phyloP scores from a whole-genome alignment of 257 asterid genomes.

The Solanum lycopersicoides region DNA sequence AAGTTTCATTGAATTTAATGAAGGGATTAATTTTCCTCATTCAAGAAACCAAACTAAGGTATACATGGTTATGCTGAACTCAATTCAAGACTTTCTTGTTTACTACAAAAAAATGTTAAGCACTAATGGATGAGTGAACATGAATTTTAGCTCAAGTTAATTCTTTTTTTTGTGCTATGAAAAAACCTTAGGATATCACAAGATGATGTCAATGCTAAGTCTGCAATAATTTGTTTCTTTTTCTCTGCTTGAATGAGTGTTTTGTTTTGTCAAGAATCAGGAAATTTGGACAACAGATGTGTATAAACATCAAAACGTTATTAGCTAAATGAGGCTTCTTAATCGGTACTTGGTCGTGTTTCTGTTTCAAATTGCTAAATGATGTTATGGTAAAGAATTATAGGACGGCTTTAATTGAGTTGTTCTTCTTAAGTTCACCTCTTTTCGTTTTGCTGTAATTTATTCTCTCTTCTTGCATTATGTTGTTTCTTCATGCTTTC shows the following conservation, averaged over 20 bases:
- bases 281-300: neutral
- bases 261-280: neutral
- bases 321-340: neutral
- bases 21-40: neutral
- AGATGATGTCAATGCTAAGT: too few relatives aligned
- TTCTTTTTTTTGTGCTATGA: neutral
- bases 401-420: neutral
- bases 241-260: too few relatives aligned
- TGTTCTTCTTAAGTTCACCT: neutral
- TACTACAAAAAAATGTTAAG: neutral
- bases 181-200: too few relatives aligned
- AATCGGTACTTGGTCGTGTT: neutral
- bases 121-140: neutral
- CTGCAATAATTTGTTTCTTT: too few relatives aligned
- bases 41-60: neutral
- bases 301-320: neutral
- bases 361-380: neutral
- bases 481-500: neutral
- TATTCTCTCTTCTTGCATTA: neutral
- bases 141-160: neutral
- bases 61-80: neutral
- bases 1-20: neutral
- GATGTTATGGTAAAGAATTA: neutral
- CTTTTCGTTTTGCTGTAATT: neutral
- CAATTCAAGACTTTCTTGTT: neutral